phyloP scores from a whole-genome alignment of 2,329 filamentous ascomycete species.

The Bipolaris cookei region DNA sequence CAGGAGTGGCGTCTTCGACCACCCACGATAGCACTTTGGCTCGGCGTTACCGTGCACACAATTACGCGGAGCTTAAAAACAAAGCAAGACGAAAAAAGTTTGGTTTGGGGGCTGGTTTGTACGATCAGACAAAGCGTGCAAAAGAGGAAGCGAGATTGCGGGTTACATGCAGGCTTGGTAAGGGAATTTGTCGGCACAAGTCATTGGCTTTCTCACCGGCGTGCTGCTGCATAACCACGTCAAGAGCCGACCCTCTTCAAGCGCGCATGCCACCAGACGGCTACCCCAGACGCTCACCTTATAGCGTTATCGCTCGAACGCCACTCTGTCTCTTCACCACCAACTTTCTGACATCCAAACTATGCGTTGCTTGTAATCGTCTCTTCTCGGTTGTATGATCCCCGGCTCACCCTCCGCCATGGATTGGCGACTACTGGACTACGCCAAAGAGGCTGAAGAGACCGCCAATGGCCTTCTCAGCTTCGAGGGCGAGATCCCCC shows the following conservation, averaged over 20 bases:
- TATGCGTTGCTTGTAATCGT: conserved; percentile 23
- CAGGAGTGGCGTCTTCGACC: conserved; percentile 20
- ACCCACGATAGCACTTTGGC: conserved; percentile 16
- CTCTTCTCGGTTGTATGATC: conserved; percentile 29
- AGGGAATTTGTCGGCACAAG: conserved; percentile 42
- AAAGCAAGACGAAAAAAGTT: conserved; percentile 20
- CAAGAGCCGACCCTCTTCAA: conserved; percentile 39
- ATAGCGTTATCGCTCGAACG: conserved; percentile 37
- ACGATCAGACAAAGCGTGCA: conserved; percentile 25
- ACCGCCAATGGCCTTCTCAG: conserved; percentile 58
- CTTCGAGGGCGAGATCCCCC: conserved; percentile 59
- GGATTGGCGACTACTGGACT: conserved; percentile 48
- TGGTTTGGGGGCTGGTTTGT: conserved; percentile 41
- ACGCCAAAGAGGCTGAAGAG: conserved; percentile 59
- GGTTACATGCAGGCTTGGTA: conserved; percentile 43
- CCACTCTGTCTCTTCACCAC: conserved; percentile 18
- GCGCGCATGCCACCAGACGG: conserved; percentile 30
- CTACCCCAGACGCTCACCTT: conserved; percentile 37
- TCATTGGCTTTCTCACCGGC: conserved; percentile 43
- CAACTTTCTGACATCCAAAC: conserved; percentile 21
- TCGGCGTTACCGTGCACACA: conserved; percentile 15
- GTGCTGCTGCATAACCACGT: conserved; percentile 46
- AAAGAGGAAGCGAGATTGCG: conserved; percentile 38
- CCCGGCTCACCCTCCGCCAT: conserved; percentile 41
- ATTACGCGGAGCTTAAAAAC: conserved; percentile 17